Evolutionary conservation across 768 basidiomycete genomes (phyloP).

Genomic region (Steccherinum ochraceum): DNA sequence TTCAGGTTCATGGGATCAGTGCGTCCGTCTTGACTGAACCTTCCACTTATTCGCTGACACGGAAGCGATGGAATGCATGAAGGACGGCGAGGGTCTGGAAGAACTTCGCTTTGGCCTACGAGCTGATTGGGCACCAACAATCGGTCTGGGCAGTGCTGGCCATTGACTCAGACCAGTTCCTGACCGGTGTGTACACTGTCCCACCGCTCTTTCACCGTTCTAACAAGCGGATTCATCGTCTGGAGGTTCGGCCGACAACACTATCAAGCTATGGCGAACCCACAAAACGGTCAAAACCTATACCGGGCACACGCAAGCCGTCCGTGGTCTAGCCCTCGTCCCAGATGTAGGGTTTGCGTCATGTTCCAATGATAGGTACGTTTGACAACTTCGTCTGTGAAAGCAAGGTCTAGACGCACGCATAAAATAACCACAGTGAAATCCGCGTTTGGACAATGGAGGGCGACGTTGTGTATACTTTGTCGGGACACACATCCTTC

Average conservation of each 20-base stretch:
- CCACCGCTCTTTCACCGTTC: not conserved
- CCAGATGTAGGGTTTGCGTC: conserved; percentile 91
- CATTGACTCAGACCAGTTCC: conserved; percentile 64
- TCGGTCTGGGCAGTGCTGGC: conserved; percentile 92
- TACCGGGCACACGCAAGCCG: conserved; percentile 85
- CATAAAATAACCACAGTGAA: conserved; percentile 44
- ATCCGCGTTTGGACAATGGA: conserved; percentile 89
- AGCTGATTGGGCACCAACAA: conserved; percentile 80
- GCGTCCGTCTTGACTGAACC: conserved; percentile 20
- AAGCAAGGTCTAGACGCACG: not conserved
- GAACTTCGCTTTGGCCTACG: conserved; percentile 62
- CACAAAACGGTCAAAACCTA: conserved; percentile 73
- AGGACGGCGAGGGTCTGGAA: conserved; percentile 96
- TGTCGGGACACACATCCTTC: conserved; percentile 96
- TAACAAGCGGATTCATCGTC: not conserved
- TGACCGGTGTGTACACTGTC: conserved; percentile 59
- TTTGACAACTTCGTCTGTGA: not conserved
- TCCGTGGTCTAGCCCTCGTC: conserved; percentile 75
- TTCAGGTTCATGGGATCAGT: conserved; percentile 98
- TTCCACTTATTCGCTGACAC: conserved; percentile 1
- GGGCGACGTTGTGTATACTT: conserved; percentile 66
- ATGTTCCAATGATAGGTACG: conserved; percentile 89
- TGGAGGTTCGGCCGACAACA: conserved; percentile 89
- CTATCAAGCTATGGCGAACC: conserved; percentile 82
- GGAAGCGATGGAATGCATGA: conserved; percentile 3